phyloP scores from a whole-genome alignment of 305 asterid species.

The Solanum hybrid region DNA sequence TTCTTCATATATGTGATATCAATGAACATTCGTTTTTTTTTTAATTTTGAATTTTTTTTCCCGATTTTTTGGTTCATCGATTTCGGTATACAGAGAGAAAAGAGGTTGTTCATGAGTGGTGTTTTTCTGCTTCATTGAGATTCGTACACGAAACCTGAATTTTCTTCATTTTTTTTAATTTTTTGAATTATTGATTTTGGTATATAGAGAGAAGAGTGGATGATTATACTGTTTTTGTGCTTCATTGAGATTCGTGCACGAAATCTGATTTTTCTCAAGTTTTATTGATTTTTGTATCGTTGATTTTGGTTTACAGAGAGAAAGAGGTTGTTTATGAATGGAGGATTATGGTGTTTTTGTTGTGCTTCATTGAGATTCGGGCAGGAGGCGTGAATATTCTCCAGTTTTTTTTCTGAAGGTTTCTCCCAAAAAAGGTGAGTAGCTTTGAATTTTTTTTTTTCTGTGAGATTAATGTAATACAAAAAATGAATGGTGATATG shows the following conservation, averaged over 20 bases:
- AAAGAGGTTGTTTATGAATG: not conserved
- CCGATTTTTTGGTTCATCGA: not conserved
- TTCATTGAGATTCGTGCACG: not conserved
- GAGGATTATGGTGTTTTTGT: not conserved
- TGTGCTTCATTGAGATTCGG: not conserved
- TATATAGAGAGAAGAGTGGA: not conserved
- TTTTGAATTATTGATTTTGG: not conserved
- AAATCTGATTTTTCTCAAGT: not conserved
- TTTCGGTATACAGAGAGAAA: not conserved
- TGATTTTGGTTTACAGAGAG: not conserved
- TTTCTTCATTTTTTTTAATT: not conserved
- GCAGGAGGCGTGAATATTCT: not conserved
- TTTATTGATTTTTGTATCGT: not conserved
- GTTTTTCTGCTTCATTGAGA: slow-evolving; percentile 2
- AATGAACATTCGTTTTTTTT: too few species aligned
- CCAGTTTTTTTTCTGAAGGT: not conserved
- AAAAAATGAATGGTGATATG: not conserved
- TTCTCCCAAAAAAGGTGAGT: not conserved
- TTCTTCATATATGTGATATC: too few species aligned
- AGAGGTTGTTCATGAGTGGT: not conserved
- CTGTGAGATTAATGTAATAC: not conserved
- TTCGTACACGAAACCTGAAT: not conserved
- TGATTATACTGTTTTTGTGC: not conserved
- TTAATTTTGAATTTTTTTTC: not conserved
- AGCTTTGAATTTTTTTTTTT: not conserved